Percentiles rank a stretch among this genome's conserved stretches.
phyloP scores from a whole-genome alignment of 805 yeast species.

The Spathaspora arborariae region DNA sequence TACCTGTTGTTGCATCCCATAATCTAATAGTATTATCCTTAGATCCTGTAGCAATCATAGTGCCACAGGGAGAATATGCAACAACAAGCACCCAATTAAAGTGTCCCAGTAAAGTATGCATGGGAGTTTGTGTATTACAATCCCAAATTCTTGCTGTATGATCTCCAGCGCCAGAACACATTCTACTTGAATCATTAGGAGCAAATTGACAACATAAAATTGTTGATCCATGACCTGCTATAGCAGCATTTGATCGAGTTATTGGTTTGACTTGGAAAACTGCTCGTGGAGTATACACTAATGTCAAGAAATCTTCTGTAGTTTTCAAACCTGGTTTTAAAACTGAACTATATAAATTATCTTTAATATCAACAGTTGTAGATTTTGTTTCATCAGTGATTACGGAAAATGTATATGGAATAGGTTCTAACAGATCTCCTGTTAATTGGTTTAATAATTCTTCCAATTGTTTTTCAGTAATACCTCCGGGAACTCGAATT shows the following conservation, averaged over 20 bases:
- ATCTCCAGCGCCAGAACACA: slow-evolving; percentile 97
- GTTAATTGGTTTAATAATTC: slow-evolving; percentile 78
- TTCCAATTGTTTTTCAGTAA: slow-evolving; percentile 82
- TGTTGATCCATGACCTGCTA: slow-evolving; percentile 93
- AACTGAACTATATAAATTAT: slow-evolving; percentile 73
- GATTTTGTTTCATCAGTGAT: slow-evolving; percentile 40
- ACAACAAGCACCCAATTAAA: slow-evolving; percentile 92
- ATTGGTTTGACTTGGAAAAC: slow-evolving; percentile 90
- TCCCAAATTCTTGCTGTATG: slow-evolving; percentile 96
- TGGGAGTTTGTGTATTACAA: slow-evolving; percentile 90
- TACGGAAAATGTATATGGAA: slow-evolving; percentile 84
- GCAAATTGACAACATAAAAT: slow-evolving; percentile 91
- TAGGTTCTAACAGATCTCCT: slow-evolving; percentile 72
- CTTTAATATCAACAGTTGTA: slow-evolving; percentile 65
- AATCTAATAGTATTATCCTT: slow-evolving; percentile 88
- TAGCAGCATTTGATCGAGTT: slow-evolving; percentile 86
- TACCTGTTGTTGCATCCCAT: slow-evolving; percentile 81
- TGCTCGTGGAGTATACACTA: slow-evolving; percentile 92
- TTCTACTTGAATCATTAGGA: slow-evolving; percentile 76
- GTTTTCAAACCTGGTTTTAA: slow-evolving; percentile 83
- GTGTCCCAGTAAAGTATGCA: slow-evolving; percentile 78
- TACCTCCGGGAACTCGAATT: slow-evolving; percentile 86
- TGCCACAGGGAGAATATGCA: slow-evolving; percentile 89
- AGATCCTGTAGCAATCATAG: slow-evolving; percentile 88
- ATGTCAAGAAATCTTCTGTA: slow-evolving; percentile 88